Conservation (phyloP, 2,329 filamentous ascomycete genomes). For the Cylindrodendrum hubeiense region DNA sequence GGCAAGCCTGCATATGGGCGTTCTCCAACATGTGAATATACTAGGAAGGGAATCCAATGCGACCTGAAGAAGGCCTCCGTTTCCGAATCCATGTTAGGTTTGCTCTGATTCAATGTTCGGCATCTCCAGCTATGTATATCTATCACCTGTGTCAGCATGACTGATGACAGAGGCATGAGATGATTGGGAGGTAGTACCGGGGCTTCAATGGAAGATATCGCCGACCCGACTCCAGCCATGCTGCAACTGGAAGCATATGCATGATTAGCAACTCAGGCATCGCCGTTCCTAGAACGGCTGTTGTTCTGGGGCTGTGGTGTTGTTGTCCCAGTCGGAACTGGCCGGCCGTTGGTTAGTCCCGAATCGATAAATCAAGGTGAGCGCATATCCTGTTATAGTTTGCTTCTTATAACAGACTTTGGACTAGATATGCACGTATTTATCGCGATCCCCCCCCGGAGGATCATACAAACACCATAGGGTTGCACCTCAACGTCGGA, state of each 20-base stretch:
- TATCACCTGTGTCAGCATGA: background rate
- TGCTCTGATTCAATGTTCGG: background rate
- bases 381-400: background rate
- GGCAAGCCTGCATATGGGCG: background rate
- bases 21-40: background rate
- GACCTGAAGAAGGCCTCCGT: background rate
- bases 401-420: constrained; percentile 15
- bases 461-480: background rate
- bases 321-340: constrained; percentile 3
- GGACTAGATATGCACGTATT: background rate
- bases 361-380: background rate
- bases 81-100: background rate
- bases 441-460: background rate
- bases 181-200: background rate
- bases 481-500: constrained; percentile 17
- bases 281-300: background rate
- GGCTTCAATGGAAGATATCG: background rate
- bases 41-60: too few species aligned
- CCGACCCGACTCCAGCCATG: background rate
- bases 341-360: background rate
- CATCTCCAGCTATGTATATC: background rate
- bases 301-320: background rate
- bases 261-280: background rate
- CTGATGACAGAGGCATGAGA: background rate
- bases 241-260: background rate